Conservation (phyloP, 2,329 filamentous ascomycete genomes). For the Cercospora zeina region DNA sequence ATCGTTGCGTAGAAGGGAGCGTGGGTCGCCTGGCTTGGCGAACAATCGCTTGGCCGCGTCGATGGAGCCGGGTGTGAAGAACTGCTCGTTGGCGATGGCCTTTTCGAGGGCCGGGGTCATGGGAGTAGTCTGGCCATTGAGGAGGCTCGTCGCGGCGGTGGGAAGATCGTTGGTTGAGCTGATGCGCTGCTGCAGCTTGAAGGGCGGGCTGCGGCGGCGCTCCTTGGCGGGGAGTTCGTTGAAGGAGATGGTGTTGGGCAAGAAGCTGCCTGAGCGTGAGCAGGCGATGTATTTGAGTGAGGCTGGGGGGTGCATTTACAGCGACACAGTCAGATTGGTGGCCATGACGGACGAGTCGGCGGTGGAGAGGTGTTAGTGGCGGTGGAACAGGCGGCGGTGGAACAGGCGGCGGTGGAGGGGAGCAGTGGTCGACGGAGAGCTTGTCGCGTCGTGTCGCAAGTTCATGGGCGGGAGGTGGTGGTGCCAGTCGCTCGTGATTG, state of each 20-base stretch:
- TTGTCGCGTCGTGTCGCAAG: not conserved
- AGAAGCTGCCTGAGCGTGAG: constrained; percentile 61
- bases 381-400: not conserved
- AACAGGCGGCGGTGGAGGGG: not conserved
- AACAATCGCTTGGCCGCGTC: constrained; percentile 56
- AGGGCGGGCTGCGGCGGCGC: constrained; percentile 31
- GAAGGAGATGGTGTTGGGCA: constrained; percentile 91
- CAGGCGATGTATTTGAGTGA: constrained; percentile 5
- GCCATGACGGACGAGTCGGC: constrained; percentile 27
- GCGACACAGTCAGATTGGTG: constrained; percentile 37
- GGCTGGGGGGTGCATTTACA: constrained; percentile 35
- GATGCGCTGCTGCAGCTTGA: constrained; percentile 42
- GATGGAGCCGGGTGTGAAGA: constrained; percentile 48
- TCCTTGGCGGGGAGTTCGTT: constrained; percentile 53
- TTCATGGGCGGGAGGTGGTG: constrained; percentile 10
- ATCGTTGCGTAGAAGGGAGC: constrained; percentile 67
- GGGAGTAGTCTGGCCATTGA: constrained; percentile 45
- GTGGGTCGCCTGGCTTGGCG: constrained; percentile 50
- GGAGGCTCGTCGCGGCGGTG: constrained; percentile 42
- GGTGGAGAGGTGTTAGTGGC: not conserved
- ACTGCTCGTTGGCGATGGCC: constrained; percentile 37
- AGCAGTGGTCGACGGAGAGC: not conserved
- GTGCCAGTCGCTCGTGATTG: constrained; percentile 8
- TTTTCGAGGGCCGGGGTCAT: constrained; percentile 42
- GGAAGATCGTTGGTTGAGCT: constrained; percentile 20